Percentiles rank a stretch among this genome's conserved stretches.
Conservation (phyloP, 108 stramenopile species). For the Skeletonema costatum region DNA sequence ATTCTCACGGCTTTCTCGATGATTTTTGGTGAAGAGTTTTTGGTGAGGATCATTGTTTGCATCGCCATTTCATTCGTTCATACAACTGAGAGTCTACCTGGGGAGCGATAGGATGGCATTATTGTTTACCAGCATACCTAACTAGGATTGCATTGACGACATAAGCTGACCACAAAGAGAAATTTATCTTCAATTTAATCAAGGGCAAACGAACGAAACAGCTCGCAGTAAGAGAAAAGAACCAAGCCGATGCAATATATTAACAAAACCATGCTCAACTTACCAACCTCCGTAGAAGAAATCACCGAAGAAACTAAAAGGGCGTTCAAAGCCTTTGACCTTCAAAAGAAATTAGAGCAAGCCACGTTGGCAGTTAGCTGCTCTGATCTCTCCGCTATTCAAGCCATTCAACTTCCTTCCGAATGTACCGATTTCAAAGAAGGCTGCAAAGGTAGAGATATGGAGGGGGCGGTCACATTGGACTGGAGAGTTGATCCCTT, state of each 20-base stretch:
- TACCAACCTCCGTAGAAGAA: not conserved
- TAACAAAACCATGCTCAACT: not conserved
- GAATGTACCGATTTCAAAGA: not conserved
- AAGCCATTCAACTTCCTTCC: constrained; percentile 8
- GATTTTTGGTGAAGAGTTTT: too few species aligned
- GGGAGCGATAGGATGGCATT: too few species aligned
- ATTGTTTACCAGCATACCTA: too few species aligned
- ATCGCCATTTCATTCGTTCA: too few species aligned
- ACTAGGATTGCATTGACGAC: too few species aligned
- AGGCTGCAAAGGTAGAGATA: not conserved
- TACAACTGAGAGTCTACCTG: too few species aligned
- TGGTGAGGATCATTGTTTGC: too few species aligned
- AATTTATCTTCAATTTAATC: too few species aligned
- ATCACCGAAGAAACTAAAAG: constrained; percentile 13
- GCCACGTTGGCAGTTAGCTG: constrained; percentile 1
- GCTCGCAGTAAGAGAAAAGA: too few species aligned
- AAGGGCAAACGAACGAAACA: too few species aligned
- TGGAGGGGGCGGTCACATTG: constrained; percentile 19
- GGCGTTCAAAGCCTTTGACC: not conserved
- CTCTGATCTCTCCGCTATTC: constrained; percentile 6
- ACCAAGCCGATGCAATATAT: not conserved
- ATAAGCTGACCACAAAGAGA: too few species aligned
- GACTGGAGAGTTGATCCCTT: constrained; percentile 36
- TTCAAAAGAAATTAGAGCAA: not conserved
- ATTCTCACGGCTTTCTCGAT: too few species aligned